Evolutionary conservation across 1,139 yeast species (phyloP), one percentile per base, ranked within the genome.

Genomic region (Nakaseomyces uthaithaninus): DNA sequence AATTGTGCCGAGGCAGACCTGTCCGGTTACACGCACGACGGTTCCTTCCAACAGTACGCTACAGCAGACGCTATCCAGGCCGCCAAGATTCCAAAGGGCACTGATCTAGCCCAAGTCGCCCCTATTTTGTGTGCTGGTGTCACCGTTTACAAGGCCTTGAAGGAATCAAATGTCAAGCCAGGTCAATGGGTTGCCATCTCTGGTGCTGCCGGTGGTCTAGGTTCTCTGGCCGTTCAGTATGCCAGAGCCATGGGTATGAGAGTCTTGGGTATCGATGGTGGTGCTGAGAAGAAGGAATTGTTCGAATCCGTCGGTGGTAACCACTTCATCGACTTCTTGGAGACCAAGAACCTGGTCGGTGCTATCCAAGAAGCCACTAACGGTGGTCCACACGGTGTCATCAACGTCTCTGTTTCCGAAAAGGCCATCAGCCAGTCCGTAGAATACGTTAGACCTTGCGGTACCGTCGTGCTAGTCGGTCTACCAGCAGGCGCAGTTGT

Each of bases 101-200:
- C 81, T 33, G 83, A 80, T 55, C 69, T 80, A 57, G 84, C 85
- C 37, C 60, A 69, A 48, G 75, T 75, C 43, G 75, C 87, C 19
- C 89, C 89, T 52, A 75, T 80, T 47, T 68, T 80, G 55, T 80
- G 89, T 73, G 89, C 87, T 20, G 89, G 89, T 68, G 76, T 80
- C 55, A 80, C 87, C 31, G 87, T 79, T 39, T 80, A 79, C 73
- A 80, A 80, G 64, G 87, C 87, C 18, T 67, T 80, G 58, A 80
- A 80, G 67, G 77, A 82, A 33, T 82, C 86, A 42, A 69, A 71
- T 50, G 63, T 74, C 46, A 52, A 62, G 47, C 75, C 86, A 35
- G 87, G 87, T 50, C 75, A 80, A 60, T 80, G 85, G 85, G 84
- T 80, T 48, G 81, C 83, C 44, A 68, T 80, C 45, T 77, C 84